These are phyloP conservation scores for Cenococcum geophilum DNA, from an alignment of 495 filamentous ascomycete species.

Conservation along the genomic window DNA sequence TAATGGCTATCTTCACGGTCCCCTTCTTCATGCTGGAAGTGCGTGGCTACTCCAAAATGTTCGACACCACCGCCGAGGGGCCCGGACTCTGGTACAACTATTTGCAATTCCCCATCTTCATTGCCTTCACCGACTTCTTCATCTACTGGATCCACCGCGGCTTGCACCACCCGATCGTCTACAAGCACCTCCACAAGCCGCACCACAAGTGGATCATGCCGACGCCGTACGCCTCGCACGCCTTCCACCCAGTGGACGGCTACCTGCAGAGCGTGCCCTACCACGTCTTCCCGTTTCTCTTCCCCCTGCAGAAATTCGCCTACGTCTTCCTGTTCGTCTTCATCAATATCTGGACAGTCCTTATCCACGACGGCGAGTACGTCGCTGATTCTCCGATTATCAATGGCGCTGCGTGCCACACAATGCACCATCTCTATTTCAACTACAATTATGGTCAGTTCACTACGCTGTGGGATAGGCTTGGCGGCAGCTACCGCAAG, in stretches of 20 bases:
- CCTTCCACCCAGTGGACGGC: conserved; percentile 93
- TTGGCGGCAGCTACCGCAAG: conserved; percentile 82
- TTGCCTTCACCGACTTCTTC: conserved; percentile 84
- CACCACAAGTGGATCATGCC: conserved; percentile 99
- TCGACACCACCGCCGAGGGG: conserved; percentile 66
- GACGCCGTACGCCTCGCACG: conserved; percentile 83
- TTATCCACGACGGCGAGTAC: conserved; percentile 98
- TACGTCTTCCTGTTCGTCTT: conserved; percentile 83
- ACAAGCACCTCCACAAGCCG: conserved; percentile 88
- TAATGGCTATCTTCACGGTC: conserved; percentile 77
- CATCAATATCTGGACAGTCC: conserved; percentile 95
- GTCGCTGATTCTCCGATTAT: conserved; percentile 79
- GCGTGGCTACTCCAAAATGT: conserved; percentile 79
- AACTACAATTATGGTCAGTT: conserved; percentile 99
- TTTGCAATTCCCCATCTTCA: conserved; percentile 85
- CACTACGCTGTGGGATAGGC: conserved; percentile 88
- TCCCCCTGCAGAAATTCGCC: conserved; percentile 86
- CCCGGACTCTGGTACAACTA: conserved; percentile 71
- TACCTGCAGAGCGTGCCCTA: conserved; percentile 89
- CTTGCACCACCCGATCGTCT: conserved; percentile 74
- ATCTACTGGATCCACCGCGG: conserved; percentile 96
- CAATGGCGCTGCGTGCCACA: conserved; percentile 95
- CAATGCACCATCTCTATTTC: conserved; percentile 96
- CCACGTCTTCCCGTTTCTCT: conserved; percentile 88
- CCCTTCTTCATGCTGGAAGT: conserved; percentile 82